Evolutionary conservation across 2,329 filamentous ascomycete species (phyloP), one percentile per base, ranked within the genome.

Genomic region (Fragosphaeria purpurea): DNA sequence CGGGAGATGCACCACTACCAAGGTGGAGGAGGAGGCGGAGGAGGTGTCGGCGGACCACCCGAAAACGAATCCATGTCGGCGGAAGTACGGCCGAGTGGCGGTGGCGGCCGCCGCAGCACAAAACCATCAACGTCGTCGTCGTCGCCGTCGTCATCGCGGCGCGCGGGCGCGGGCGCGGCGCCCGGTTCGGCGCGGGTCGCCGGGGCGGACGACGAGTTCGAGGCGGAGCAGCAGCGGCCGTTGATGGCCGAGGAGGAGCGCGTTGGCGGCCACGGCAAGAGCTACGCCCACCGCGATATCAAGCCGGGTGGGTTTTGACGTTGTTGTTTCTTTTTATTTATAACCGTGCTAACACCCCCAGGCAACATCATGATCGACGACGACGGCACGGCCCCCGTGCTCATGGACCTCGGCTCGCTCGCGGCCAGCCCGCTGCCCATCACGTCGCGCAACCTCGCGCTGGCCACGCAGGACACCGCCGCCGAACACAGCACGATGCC

Each of bases 281-380:
- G 89, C 22, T 98, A 95, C 66, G 87, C 93, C 55, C 93, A 98
- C 68, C 77, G 93, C 58, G 93, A 98, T 68, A 95, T 98, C 66
- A 98, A 98, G 68, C 93, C 93, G 60, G 91, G 88, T 89, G 72
- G 61, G 77, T 60, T 40, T 34, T 40, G n/a, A 9, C 40, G 9
- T n/a, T 12, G 2, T 13, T 9, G 1, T 13, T 3, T 12, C 35
- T 40, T 50, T 38, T 50, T 50, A 2, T 30, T 39, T 13, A 7
- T 31, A 4, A 35, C 32, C 9, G 10, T 11, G 32, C 46, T 43
- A n/a, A 46, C 38, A 37, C 37, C 4, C 10, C 39, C 52, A 81
- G 79, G 89, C 52, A 98, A 98, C 70, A 95, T 98, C 63, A 98
- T 98, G 93, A 95, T 98, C 58, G 85, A 87, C 58, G 91, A 97